These are phyloP conservation scores for Xylaria bambusicola DNA, from an alignment of 495 filamentous ascomycete species.

Conservation along the genomic window DNA sequence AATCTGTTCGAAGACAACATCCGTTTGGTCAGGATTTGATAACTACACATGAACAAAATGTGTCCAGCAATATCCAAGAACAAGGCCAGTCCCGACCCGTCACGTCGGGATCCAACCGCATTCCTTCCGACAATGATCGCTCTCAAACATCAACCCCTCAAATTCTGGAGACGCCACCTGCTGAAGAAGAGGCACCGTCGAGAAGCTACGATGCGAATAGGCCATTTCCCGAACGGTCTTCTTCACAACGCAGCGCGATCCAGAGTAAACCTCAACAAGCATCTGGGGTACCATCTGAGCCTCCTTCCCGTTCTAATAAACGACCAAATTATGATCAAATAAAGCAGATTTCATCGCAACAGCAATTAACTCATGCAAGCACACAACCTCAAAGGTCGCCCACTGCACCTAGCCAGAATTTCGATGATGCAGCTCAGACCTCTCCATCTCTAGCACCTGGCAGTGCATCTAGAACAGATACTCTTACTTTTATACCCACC, in stretches of 20 bases:
- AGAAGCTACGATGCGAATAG: conserved; percentile 28
- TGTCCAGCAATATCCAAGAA: conserved; percentile 20
- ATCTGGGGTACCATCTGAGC: conserved; percentile 34
- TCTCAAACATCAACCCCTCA: conserved; percentile 55
- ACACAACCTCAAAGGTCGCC: conserved; percentile 23
- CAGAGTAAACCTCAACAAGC: conserved; percentile 25
- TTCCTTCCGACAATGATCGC: conserved; percentile 23
- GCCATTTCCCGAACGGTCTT: conserved; percentile 53
- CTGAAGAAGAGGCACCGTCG: conserved; percentile 42
- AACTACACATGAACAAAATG: conserved; percentile 19
- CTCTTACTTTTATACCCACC: conserved; percentile 82
- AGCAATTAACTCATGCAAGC: conserved; percentile 18
- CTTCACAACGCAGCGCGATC: conserved; percentile 47
- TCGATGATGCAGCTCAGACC: conserved; percentile 63
- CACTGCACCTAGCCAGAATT: conserved; percentile 37
- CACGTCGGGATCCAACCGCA: conserved; percentile 23
- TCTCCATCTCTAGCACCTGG: conserved; percentile 73
- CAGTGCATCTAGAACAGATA: conserved; percentile 67
- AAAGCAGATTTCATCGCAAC: conserved; percentile 25
- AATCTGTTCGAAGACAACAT: conserved; percentile 47
- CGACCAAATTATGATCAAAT: conserved; percentile 43
- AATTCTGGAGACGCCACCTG: conserved; percentile 69
- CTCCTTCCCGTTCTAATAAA: conserved; percentile 51
- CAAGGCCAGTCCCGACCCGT: conserved; percentile 16
- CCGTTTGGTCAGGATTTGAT: conserved; percentile 37